Evolutionary conservation across 805 yeast species (phyloP).

Genomic region (Metschnikowia hibisci): DNA sequence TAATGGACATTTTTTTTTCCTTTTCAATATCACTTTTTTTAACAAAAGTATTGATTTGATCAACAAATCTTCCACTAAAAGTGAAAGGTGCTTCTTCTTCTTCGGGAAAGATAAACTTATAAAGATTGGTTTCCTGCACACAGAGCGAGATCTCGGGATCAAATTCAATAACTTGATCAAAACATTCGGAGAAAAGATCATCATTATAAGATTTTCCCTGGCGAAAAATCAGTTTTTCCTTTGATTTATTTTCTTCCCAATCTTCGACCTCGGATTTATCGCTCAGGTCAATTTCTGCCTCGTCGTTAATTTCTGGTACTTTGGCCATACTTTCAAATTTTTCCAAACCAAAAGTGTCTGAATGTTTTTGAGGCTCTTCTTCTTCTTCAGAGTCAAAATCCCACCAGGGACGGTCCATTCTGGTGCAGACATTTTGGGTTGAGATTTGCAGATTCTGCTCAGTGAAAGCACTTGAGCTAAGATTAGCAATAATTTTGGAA

Average conservation of each 20-base stretch:
- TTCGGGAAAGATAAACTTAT: slow-evolving; percentile 3
- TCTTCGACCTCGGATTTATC: no score
- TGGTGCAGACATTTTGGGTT: slow-evolving; percentile 8
- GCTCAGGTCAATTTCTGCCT: neutral
- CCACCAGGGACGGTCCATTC: slow-evolving; percentile 5
- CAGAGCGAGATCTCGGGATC: neutral
- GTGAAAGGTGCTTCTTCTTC: neutral
- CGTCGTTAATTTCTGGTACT: neutral
- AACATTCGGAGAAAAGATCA: slow-evolving; percentile 4
- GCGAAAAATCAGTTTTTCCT: slow-evolving; percentile 1
- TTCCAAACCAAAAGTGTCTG: neutral
- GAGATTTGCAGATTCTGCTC: neutral
- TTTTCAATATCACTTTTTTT: neutral
- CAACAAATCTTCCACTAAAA: slow-evolving; percentile 1
- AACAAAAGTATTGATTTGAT: neutral
- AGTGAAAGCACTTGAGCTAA: no score
- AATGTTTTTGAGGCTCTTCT: neutral
- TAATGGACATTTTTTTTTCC: neutral
- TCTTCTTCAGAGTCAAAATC: slow-evolving; percentile 10
- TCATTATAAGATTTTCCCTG: neutral
- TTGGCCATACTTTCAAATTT: neutral
- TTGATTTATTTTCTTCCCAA: neutral
- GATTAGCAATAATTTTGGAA: no score
- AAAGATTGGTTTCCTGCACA: neutral
- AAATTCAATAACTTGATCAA: neutral